Conservation (phyloP, 1,284 basidiomycete species). For the Ceratobasidium sp. region DNA sequence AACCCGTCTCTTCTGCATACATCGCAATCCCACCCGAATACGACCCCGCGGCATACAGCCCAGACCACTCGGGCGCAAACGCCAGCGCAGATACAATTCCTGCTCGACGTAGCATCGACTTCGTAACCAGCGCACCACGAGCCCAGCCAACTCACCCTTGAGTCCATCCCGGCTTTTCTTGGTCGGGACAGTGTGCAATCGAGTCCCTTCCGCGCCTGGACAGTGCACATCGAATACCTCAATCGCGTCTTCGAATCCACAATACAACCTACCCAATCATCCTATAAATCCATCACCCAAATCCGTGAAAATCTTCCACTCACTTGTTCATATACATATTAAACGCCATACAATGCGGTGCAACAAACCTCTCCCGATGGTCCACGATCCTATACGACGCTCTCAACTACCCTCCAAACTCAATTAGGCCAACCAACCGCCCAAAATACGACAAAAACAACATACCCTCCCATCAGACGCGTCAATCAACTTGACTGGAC, state of each 20-base stretch:
- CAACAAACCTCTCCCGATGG: conserved; percentile 88
- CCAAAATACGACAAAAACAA: conserved; percentile 29
- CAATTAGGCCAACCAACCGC: not conserved
- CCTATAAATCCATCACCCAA: not conserved
- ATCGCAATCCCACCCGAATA: conserved; percentile 76
- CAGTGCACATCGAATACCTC: conserved; percentile 85
- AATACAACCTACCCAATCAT: conserved; percentile 75
- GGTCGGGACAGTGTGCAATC: conserved; percentile 80
- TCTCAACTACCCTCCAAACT: conserved; percentile 68
- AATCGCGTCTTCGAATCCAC: conserved; percentile 89
- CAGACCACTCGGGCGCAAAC: conserved; percentile 77
- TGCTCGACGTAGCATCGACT: conserved; percentile 54
- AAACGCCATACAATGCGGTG: conserved; percentile 86
- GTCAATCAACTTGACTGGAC: conserved; percentile 85
- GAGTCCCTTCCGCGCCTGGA: conserved; percentile 76
- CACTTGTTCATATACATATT: conserved; percentile 77
- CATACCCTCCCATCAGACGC: conserved; percentile 80
- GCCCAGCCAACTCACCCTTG: conserved; percentile 69
- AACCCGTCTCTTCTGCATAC: conserved; percentile 74
- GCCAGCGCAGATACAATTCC: conserved; percentile 88
- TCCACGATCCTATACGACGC: conserved; percentile 93
- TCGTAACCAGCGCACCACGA: conserved; percentile 5
- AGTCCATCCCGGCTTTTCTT: conserved; percentile 86
- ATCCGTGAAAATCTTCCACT: conserved; percentile 48
- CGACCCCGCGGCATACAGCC: conserved; percentile 77